Evolutionary conservation across 352 stramenopile species (phyloP).

Genomic region (Globisporangium cederbergense): DNA sequence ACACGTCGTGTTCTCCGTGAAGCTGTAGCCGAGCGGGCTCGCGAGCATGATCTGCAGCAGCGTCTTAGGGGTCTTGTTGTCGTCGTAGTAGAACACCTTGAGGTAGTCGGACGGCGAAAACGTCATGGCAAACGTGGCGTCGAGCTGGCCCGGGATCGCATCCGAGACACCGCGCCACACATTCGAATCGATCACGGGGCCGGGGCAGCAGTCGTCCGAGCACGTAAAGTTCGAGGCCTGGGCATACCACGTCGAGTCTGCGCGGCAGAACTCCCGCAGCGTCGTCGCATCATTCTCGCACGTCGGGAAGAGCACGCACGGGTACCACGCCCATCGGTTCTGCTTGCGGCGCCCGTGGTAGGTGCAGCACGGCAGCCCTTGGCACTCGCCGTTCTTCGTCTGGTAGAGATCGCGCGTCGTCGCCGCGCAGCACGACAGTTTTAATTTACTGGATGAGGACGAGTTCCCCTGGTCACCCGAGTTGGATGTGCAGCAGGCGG

Average conservation of each 20-base stretch:
- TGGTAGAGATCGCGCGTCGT: constrained; percentile 49
- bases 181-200: constrained; percentile 67
- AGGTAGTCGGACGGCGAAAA: constrained; percentile 71
- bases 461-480: not conserved
- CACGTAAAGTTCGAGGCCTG: constrained; percentile 57
- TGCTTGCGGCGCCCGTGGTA: constrained; percentile 63
- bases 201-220: constrained; percentile 66
- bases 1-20: constrained; percentile 44
- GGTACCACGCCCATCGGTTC: constrained; percentile 75
- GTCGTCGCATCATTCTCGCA: constrained; percentile 70
- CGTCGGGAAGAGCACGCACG: constrained; percentile 74
- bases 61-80: constrained; percentile 29
- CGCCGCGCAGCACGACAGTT: constrained; percentile 51
- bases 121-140: constrained; percentile 71
- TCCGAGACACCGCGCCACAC: constrained; percentile 57
- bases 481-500: constrained; percentile 39
- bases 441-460: constrained; percentile 20
- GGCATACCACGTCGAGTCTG: constrained; percentile 46
- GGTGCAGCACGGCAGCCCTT: constrained; percentile 70
- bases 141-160: constrained; percentile 62
- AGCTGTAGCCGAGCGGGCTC: constrained; percentile 61
- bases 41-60: constrained; percentile 77
- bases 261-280: constrained; percentile 49
- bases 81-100: constrained; percentile 52
- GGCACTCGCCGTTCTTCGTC: constrained; percentile 65